Base-by-base conservation (phyloP, 371 early-diverging fungal species). In the Saksenaea vasiformis region DNA sequence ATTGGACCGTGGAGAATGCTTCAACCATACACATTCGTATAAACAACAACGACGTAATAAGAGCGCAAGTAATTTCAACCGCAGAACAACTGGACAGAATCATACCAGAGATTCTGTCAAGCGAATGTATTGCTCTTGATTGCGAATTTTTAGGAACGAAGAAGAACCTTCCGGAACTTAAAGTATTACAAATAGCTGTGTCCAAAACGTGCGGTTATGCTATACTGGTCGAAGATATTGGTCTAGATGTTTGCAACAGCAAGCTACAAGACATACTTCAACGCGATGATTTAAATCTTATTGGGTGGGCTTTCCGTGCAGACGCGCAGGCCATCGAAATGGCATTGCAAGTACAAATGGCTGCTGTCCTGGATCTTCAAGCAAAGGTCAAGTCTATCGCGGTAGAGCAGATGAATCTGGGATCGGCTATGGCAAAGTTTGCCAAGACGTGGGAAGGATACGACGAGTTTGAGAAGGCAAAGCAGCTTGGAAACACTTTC, bases 271-370 rank as follows among this genome's bases (percentile, higher is more conserved):
- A 34, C 14, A 26, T 54, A 38, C 15, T 61, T 11, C 31, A 22
- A 10, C 54, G 67, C 31, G 43, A 59, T 1, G 24, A 34, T 9
- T 9, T 72, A 0, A 56, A 67, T 17, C 54, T 61, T 31, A 51
- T 79, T 5, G 82, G 82, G 0, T 82, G 79, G 79, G 73, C 82
- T 7, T 72, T 74, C 34, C 51, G 66, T 22, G 67, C 65, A 1
- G 82, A 82, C 56, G 79, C 74, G 0, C 54, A 64, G 34, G 78
- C 79, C 15, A 79, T 82, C 56, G 79, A 82, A 54, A 36, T 36
- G 0, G 66, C 58, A 3, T 62, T 82, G 9, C 57, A 61, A 8
- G 61, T 79, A 5, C 24, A 36, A 1, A 47, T 74, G 10, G 60
- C 66, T 0, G 58, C 61, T 19, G 67, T 79, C 4, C 41, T 82